Base-by-base conservation (phyloP, 345 rosid genomes). In the Populus euphratica region DNA sequence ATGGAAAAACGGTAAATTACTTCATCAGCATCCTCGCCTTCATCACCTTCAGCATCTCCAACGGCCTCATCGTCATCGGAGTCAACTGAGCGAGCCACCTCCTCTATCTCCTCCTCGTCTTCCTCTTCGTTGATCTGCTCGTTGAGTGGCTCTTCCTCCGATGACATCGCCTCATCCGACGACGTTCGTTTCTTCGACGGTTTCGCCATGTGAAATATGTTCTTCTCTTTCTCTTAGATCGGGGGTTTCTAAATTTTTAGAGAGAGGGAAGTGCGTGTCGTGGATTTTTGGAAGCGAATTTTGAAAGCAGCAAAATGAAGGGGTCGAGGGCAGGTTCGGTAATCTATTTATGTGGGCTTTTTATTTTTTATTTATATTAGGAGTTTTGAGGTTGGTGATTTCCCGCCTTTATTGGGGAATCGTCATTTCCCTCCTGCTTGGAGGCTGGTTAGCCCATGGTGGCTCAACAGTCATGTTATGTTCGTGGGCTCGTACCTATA, bases 31-130 rank as follows among this genome's bases (percentile, higher is more conserved):
- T 79, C 85, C 14, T 82, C 80, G 23, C 6, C 36, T 1, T 68
- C 79, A 1, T 27, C 81, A 10, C 69, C 81, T 0, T 41, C 89
- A 6, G 73, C 78, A 0, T 70, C 76, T 17, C 77, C 86, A 10
- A 76, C 67, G 29, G 74, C 83, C 39, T 85, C 86, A n/a, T 92
- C 93, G 1, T 87, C 93, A 56, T 90, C 96, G 67, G 97, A 91
- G 52, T 79, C 93, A 7, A 88, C 97, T 29, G 96, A 81, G 76
- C 98, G 97, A 82, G 91, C 97, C 31, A 95, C 98, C 72, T 97
- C 98, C 81, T 95, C 93, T n/a, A 95, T 88, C 89, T 95, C 99
- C 80, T 95, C 98, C 73, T 93, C 98, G 23, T 93, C 99, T 59
- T 89, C 98, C 69, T 91, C 97, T 10, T 86, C 90, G 81, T 86